A percentile compares a stretch with the other conserved stretches of the same genome.
phyloP scores from a whole-genome alignment of 2,329 filamentous ascomycete species.

The Alternaria hordeiaustralica region DNA sequence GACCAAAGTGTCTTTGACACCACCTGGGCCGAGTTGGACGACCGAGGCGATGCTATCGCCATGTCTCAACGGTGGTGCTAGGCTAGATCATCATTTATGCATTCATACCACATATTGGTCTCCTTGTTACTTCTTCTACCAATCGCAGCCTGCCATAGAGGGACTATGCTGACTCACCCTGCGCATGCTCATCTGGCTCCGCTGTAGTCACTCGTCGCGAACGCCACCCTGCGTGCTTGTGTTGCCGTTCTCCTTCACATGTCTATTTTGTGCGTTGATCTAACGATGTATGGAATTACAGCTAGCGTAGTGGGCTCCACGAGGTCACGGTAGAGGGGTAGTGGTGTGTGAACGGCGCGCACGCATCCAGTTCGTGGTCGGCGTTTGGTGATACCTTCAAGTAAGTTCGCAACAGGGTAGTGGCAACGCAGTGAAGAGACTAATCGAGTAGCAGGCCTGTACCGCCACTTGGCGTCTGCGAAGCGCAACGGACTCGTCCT shows the following conservation, averaged over 20 bases:
- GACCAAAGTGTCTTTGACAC: not conserved
- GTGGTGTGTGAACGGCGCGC: slow-evolving; percentile 1
- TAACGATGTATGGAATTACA: not conserved
- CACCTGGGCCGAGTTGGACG: not conserved
- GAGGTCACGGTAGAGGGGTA: not conserved
- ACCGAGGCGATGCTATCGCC: not conserved
- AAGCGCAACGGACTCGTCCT: not conserved
- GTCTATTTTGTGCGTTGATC: not conserved
- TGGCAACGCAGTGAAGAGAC: not conserved
- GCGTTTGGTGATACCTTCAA: slow-evolving; percentile 9
- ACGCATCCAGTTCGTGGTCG: slow-evolving; percentile 6
- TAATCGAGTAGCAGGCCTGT: not conserved
- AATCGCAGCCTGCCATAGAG: not conserved
- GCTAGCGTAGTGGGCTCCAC: slow-evolving; percentile 8
- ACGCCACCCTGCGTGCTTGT: slow-evolving; percentile 2
- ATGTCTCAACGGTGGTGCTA: not conserved
- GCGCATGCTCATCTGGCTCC: not conserved
- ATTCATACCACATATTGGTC: not conserved
- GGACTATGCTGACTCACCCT: not conserved
- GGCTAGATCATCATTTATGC: not conserved
- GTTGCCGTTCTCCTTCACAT: slow-evolving; percentile 2
- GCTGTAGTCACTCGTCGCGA: not conserved
- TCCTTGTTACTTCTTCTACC: not conserved
- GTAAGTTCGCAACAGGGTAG: slow-evolving; percentile 3
- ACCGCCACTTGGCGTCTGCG: slow-evolving; percentile 2